Evolutionary conservation across 2,329 filamentous ascomycete species (phyloP), one percentile per base, ranked within the genome.

Genomic region (Fusarium heterosporum): DNA sequence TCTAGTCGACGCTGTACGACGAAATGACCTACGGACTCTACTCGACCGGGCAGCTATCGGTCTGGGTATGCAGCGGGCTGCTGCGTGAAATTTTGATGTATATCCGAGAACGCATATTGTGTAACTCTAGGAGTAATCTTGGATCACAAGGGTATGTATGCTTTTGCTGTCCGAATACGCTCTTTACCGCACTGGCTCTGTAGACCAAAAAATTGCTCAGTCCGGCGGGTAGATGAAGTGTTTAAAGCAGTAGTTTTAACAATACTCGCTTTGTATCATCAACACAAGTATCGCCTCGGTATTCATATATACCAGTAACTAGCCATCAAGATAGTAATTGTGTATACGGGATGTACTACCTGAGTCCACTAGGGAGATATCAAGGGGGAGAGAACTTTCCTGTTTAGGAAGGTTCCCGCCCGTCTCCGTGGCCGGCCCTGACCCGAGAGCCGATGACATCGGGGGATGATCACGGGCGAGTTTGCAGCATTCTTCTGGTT

Each of bases 1-100:
- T 9, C 14, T 65, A 58, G 56, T 49, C 50, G 58, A 61, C 58
- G 62, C 64, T 50, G 55, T 63, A 68, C 62, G 55, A 55, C 62
- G 60, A 64, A 26, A 65, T 26, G 51, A 48, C 34, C 64, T 46
- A 26, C 22, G 22, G 22, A 6, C 40, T 38, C 40, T 41, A 28
- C 25, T 46, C 29, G 57, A 47, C 45, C 42, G 55, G 54, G 49
- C 54, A 39, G 12, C 38, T 46, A 55, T 45, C 40, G 45, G 26
- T 19, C 26, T 17, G 42, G 47, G 22, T 34, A 49, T 47, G 30
- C 42, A 30, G 47, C 43, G 55, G 51, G 41, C 30, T 26, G 26
- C 36, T 61, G 47, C 48, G 46, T 54, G 14, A 30, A 41, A 40
- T 30, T 16, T 68, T 58, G 55, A 13, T 30, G 64, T 68, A 48